Evolutionary conservation across 208 protist species (phyloP), one percentile per base, ranked within the genome.

Genomic region (Trypanosoma cruzi): DNA sequence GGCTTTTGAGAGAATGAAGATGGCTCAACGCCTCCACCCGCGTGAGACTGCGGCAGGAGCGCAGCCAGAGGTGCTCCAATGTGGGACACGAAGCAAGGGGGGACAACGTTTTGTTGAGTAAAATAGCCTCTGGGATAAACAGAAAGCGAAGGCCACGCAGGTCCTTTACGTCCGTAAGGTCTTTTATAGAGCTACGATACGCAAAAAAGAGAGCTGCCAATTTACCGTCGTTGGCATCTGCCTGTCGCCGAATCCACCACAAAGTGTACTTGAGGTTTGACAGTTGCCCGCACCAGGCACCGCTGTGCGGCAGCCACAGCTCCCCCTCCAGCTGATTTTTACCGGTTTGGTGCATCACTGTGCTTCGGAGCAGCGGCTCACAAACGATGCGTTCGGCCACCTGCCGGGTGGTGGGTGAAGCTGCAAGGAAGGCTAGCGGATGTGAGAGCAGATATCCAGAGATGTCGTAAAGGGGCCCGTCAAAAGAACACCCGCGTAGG

Each of bases 61-160:
- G 68, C 11, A 85, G 49, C 34, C 67, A 65, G 22, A 85, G 59
- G 37, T 75, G 66, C 62, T 80, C 71, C 29, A 85, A 37, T 0
- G 60, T 73, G 11, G 7, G 8, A 57, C 75, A 85, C 26, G 65
- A 64, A 11, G 63, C 75, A 54, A 85, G 64, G 22, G 61, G 71
- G 34, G 52, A 64, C 4, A 85, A 56, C n/a, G 68, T 73, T 61
- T 31, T 70, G 56, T 85, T 68, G n/a, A 66, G 63, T 24, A 81
- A 29, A 36, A 36, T 65, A 3, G 75, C 61, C 54, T 73, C 46
- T 31, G 68, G 69, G 13, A 80, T 70, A 59, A 81, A 54, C 31
- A 85, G 57, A 44, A 66, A 68, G 22, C 75, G 71, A 42, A 80
- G 71, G 28, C 42, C 42, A 26, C 58, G 66, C 2, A 85, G 58